A percentile compares a stretch with the other conserved stretches of the same genome.
Conservation (phyloP, 2,329 filamentous ascomycete genomes). For the Cladosporium sp. region DNA sequence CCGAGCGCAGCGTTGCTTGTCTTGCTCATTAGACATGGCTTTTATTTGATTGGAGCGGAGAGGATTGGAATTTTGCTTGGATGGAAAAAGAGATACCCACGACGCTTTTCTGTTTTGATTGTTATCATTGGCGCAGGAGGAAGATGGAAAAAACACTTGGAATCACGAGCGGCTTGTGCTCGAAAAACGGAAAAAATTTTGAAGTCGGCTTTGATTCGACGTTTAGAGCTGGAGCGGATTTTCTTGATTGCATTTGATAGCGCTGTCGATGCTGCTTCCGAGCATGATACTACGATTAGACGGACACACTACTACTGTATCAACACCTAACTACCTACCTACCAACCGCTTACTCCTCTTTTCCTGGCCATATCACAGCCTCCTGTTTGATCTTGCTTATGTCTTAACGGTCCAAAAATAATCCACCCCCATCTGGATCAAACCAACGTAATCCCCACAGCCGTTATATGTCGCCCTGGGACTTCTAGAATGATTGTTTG, state of each 20-base stretch:
- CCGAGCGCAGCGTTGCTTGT: conserved; percentile 9
- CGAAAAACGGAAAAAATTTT: neutral
- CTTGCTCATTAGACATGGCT: neutral
- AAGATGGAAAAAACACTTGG: neutral
- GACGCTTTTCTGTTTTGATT: conserved; percentile 1
- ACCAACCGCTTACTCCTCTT: neutral
- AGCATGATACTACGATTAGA: conserved; percentile 14
- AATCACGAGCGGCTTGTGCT: neutral
- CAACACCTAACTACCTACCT: conserved; percentile 7
- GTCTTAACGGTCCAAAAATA: neutral
- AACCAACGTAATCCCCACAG: neutral
- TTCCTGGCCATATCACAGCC: neutral
- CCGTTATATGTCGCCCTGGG: neutral
- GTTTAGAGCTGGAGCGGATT: conserved; percentile 7
- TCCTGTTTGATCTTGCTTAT: neutral
- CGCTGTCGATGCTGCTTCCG: neutral
- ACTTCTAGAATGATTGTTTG: conserved; percentile 10
- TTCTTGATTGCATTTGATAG: conserved; percentile 3
- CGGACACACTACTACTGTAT: conserved; percentile 9
- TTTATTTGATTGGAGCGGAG: neutral
- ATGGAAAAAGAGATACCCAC: conserved; percentile 8
- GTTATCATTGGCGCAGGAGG: conserved; percentile 2
- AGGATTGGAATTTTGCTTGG: neutral
- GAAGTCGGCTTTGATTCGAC: no score
- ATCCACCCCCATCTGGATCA: neutral